phyloP scores from a whole-genome alignment of 768 basidiomycete species.

The Boletellus emodensis region DNA sequence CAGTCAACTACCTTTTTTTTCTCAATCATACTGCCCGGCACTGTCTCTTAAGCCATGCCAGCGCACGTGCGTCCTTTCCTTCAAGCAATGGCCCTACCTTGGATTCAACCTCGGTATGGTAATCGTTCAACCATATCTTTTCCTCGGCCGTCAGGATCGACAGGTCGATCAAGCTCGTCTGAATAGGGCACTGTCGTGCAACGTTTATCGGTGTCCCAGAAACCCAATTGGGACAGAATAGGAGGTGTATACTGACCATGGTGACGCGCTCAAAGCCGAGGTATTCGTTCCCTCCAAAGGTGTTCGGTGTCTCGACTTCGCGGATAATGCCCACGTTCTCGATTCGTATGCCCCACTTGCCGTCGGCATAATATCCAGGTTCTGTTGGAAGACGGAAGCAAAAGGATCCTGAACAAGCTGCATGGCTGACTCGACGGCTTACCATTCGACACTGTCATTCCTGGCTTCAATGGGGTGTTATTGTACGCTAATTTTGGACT shows the following conservation, averaged over 20 bases:
- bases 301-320: slow-evolving; percentile 64
- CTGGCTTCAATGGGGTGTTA: slow-evolving; percentile 64
- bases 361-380: slow-evolving; percentile 91
- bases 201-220: neutral
- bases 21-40: slow-evolving; percentile 13
- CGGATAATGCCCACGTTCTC: slow-evolving; percentile 85
- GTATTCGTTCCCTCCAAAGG: slow-evolving; percentile 80
- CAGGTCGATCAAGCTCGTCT: slow-evolving; percentile 73
- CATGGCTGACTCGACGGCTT: neutral
- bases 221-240: neutral
- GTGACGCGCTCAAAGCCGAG: slow-evolving; percentile 85
- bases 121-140: slow-evolving; percentile 75
- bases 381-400: slow-evolving; percentile 38
- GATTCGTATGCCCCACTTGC: slow-evolving; percentile 87
- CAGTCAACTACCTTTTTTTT: too few relatives aligned
- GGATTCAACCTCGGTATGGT: slow-evolving; percentile 64
- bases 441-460: slow-evolving; percentile 90
- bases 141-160: slow-evolving; percentile 63
- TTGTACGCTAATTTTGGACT: slow-evolving; percentile 53
- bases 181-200: slow-evolving; percentile 65
- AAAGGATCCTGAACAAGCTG: neutral
- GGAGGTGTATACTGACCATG: slow-evolving; percentile 51
- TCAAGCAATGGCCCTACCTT: slow-evolving; percentile 58
- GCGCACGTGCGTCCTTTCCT: slow-evolving; percentile 28
- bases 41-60: slow-evolving; percentile 21